phyloP scores from a whole-genome alignment of 495 filamentous ascomycete genomes.

The Physcia stellaris region DNA sequence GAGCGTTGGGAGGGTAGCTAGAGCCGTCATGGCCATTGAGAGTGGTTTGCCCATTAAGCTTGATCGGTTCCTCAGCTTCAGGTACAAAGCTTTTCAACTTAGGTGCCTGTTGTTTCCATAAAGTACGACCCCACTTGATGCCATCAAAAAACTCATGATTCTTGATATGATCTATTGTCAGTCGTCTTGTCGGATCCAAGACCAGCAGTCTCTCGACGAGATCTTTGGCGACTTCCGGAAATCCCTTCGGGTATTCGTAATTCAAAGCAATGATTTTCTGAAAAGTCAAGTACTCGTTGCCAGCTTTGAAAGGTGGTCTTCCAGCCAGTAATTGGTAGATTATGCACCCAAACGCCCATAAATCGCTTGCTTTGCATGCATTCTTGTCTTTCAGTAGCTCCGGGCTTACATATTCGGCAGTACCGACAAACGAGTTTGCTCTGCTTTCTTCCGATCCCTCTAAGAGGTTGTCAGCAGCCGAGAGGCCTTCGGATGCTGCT shows the following conservation, averaged over 20 bases:
- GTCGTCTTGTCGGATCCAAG: slow-evolving; percentile 68
- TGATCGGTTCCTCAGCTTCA: slow-evolving; percentile 67
- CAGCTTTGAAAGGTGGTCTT: slow-evolving; percentile 91
- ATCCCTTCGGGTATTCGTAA: slow-evolving; percentile 85
- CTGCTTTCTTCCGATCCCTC: slow-evolving; percentile 54
- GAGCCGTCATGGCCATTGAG: slow-evolving; percentile 20
- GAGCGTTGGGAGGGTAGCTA: slow-evolving; percentile 27
- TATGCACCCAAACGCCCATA: slow-evolving; percentile 99
- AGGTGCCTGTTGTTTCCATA: slow-evolving; percentile 90
- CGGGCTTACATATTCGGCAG: slow-evolving; percentile 95
- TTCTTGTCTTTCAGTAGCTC: slow-evolving; percentile 92
- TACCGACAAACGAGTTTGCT: slow-evolving; percentile 92
- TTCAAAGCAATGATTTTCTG: slow-evolving; percentile 94
- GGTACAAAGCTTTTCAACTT: slow-evolving; percentile 77
- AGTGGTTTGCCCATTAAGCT: slow-evolving; percentile 49
- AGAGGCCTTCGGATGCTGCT: slow-evolving; percentile 27
- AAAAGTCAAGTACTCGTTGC: slow-evolving; percentile 95
- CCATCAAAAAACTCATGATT: slow-evolving; percentile 97
- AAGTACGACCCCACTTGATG: slow-evolving; percentile 63
- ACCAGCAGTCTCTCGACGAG: slow-evolving; percentile 87
- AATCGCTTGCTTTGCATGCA: slow-evolving; percentile 92
- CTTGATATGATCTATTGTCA: slow-evolving; percentile 95
- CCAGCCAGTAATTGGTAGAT: slow-evolving; percentile 92
- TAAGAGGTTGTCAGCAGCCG: slow-evolving; percentile 23
- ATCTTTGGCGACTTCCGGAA: slow-evolving; percentile 78